Percentiles rank a stretch among this genome's conserved stretches.
phyloP scores from a whole-genome alignment of 169 alveolate genomes.

The Ichthyophthirius multifiliis region DNA sequence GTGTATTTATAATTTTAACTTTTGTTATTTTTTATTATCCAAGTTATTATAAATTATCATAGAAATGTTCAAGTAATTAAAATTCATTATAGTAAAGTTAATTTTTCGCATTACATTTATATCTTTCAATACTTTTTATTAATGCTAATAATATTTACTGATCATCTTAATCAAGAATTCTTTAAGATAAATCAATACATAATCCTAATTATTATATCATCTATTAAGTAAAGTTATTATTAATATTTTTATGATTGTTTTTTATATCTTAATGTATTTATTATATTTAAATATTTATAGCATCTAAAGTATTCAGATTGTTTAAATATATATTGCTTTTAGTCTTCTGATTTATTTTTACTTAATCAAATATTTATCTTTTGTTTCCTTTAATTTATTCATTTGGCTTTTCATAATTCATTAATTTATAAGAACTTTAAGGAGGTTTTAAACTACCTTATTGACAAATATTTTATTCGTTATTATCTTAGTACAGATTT shows the following conservation, averaged over 20 bases:
- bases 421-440: no score
- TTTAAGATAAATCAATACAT: not conserved
- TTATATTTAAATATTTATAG: not conserved
- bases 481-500: not conserved
- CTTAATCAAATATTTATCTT: not conserved
- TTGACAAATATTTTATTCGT: no score
- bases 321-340: not conserved
- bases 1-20: not conserved
- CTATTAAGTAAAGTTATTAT: not conserved
- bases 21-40: not conserved
- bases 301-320: not conserved
- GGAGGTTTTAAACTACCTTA: no score
- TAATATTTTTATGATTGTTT: not conserved
- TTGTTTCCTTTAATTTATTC: conserved; percentile 1
- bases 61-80: not conserved
- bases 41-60: not conserved
- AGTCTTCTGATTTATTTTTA: not conserved
- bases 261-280: not conserved
- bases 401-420: no score
- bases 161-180: not conserved
- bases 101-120: not conserved
- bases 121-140: not conserved
- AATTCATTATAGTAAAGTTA: not conserved
- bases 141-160: not conserved
- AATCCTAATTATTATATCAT: not conserved